Conservation (phyloP, 2,329 filamentous ascomycete species). For the Fusarium clavum region DNA sequence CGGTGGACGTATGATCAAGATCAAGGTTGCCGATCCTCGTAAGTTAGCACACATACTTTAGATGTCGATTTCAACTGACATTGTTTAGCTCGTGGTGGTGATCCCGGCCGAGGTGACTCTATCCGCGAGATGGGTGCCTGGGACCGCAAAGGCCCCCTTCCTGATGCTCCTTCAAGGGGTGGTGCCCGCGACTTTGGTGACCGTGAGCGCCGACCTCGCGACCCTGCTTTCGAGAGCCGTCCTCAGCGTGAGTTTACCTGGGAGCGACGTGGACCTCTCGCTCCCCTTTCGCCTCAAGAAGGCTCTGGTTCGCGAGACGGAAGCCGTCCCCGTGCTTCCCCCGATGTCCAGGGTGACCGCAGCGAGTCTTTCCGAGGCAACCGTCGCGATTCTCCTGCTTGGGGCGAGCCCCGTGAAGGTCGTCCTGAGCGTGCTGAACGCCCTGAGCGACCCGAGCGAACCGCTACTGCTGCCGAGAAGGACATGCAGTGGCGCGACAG, state of each 20-base stretch:
- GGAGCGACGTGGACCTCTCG: slow-evolving; percentile 93
- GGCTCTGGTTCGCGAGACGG: slow-evolving; percentile 64
- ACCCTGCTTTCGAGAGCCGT: slow-evolving; percentile 68
- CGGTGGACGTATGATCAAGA: slow-evolving; percentile 88
- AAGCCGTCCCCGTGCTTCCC: slow-evolving; percentile 62
- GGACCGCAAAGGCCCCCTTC: slow-evolving; percentile 91
- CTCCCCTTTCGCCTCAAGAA: slow-evolving; percentile 72
- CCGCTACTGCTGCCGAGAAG: slow-evolving; percentile 87
- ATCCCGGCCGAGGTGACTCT: slow-evolving; percentile 65
- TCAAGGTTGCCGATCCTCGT: slow-evolving; percentile 98
- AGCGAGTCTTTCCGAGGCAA: slow-evolving; percentile 69
- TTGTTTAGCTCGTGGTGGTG: slow-evolving; percentile 82
- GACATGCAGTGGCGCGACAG: slow-evolving; percentile 92
- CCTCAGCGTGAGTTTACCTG: slow-evolving; percentile 82
- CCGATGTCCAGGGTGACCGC: slow-evolving; percentile 66
- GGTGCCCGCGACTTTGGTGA: slow-evolving; percentile 65
- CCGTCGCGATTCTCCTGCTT: slow-evolving; percentile 76
- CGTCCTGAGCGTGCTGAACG: slow-evolving; percentile 70
- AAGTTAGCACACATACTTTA: slow-evolving; percentile 56
- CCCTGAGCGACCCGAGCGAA: slow-evolving; percentile 76
- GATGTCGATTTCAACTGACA: slow-evolving; percentile 51
- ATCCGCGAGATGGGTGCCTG: slow-evolving; percentile 87
- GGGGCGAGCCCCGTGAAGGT: slow-evolving; percentile 81
- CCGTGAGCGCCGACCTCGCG: slow-evolving; percentile 76
- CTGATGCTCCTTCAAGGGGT: slow-evolving; percentile 73